These are phyloP conservation scores for Picea mariana DNA, from an alignment of 83 land plant species.

Conservation along the genomic window DNA sequence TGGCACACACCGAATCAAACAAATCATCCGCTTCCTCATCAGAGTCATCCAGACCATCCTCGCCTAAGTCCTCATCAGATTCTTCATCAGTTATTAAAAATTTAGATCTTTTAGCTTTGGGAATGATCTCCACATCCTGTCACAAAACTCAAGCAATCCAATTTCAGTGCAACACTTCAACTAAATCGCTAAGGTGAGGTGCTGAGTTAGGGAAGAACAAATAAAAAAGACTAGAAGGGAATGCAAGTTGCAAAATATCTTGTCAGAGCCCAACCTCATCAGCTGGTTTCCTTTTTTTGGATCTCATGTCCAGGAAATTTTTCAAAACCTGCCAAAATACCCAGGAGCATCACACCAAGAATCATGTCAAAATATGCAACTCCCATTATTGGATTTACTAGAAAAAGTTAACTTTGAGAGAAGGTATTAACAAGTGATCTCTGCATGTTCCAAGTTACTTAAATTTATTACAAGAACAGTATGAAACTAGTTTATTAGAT, in stretches of 20 bases:
- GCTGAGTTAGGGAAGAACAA: background rate
- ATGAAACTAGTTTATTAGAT: too few species aligned
- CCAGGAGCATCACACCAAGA: too few species aligned
- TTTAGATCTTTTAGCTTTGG: constrained; percentile 11
- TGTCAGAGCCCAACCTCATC: constrained; percentile 34
- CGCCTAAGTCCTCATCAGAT: constrained; percentile 21
- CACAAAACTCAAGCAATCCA: background rate
- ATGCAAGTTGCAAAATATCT: background rate
- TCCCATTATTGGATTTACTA: too few species aligned
- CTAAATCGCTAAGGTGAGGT: too few species aligned
- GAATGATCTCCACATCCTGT: constrained; percentile 21
- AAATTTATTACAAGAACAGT: too few species aligned
- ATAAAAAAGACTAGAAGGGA: background rate
- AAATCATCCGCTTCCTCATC: constrained; percentile 48
- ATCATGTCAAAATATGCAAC: too few species aligned
- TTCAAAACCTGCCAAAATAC: background rate
- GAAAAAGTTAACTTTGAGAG: too few species aligned
- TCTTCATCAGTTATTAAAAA: constrained; percentile 49
- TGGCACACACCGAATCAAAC: constrained; percentile 58
- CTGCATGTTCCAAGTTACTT: too few species aligned
- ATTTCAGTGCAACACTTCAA: background rate
- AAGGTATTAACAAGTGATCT: too few species aligned
- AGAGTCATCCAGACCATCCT: constrained; percentile 27
- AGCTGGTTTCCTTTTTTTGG: constrained; percentile 29
- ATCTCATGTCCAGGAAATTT: constrained; percentile 32